Conservation (phyloP, 2,329 filamentous ascomycete species). For the Ophiostoma piceae region DNA sequence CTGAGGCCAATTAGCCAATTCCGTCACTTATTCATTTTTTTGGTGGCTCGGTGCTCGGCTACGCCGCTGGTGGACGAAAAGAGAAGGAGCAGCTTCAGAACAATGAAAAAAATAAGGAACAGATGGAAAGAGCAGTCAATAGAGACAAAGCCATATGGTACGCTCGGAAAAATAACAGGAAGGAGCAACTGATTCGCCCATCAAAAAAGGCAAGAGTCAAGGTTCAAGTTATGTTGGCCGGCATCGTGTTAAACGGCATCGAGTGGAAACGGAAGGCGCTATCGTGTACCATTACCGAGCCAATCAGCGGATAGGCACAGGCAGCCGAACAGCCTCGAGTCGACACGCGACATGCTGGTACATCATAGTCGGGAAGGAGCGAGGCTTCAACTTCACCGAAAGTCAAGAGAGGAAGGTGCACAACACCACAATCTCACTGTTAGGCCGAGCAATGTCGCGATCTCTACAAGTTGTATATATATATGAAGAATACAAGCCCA, state of each 20-base stretch:
- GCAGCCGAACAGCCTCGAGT: neutral
- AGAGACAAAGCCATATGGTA: neutral
- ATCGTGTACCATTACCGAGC: neutral
- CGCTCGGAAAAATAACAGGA: neutral
- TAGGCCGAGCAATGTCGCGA: neutral
- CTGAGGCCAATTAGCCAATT: neutral
- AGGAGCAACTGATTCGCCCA: neutral
- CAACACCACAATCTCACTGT: neutral
- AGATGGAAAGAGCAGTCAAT: neutral
- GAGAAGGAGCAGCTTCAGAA: neutral
- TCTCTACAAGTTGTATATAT: neutral
- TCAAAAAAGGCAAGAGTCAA: neutral
- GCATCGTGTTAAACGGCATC: neutral
- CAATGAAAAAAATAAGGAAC: neutral
- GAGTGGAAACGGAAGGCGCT: conserved; percentile 1
- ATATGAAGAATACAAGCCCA: neutral
- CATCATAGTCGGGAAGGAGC: neutral
- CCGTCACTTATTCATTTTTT: neutral
- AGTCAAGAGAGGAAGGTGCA: neutral
- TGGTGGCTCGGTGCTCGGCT: conserved; percentile 1
- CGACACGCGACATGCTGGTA: neutral
- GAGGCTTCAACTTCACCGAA: neutral
- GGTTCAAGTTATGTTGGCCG: neutral
- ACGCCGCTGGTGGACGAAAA: conserved; percentile 7
- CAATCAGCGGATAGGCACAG: conserved; percentile 3